Evolutionary conservation across 2,329 filamentous ascomycete genomes (phyloP), one percentile per base, ranked within the genome.

Genomic region (Penicillium digitatum): DNA sequence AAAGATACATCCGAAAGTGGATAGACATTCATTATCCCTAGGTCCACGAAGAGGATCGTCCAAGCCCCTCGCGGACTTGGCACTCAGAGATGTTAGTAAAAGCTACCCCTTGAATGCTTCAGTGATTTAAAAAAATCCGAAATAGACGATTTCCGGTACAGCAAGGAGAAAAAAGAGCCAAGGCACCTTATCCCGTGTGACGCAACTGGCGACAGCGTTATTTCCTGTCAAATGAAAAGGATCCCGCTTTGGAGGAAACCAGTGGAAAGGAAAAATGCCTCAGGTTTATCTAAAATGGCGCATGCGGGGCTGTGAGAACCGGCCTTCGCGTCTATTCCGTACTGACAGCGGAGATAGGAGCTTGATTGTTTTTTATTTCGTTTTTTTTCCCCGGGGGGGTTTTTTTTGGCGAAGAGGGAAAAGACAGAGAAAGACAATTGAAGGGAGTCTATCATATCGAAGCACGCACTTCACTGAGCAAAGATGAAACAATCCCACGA

Each of bases 251-350:
- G 26, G 22, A 35, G 39, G 12, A 34, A 58, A 61, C 56, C 54
- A 63, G 55, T 62, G 61, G 61, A 55, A 57, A 56, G 35, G 49
- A 57, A 65, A 64, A 64, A 63, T 62, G 61, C 61, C 62, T 64
- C 62, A 63, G 62, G 61, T 54, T 47, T 60, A 52, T 51, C 56
- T 47, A 63, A 63, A 65, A 65, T 65, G 52, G 56, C 62, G 59
- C 62, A 65, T 62, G 40, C 14, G 20, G 29, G 18, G 44, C 18
- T 5, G 22, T 29, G 40, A 26, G 32, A 24, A 42, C 20, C 26
- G 32, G 20, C 16, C 32, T 42, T 48, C 1, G 12, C n/a, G n/a
- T n/a, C n/a, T n/a, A n/a, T n/a, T n/a, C n/a, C n/a, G n/a, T n/a
- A n/a, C 6, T 35, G 22, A 44, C n/a, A 44, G 3, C 20, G n/a